These are phyloP conservation scores for Salicornia ramosissima DNA, from an alignment of 148 eudicot species.

Conservation along the genomic window DNA sequence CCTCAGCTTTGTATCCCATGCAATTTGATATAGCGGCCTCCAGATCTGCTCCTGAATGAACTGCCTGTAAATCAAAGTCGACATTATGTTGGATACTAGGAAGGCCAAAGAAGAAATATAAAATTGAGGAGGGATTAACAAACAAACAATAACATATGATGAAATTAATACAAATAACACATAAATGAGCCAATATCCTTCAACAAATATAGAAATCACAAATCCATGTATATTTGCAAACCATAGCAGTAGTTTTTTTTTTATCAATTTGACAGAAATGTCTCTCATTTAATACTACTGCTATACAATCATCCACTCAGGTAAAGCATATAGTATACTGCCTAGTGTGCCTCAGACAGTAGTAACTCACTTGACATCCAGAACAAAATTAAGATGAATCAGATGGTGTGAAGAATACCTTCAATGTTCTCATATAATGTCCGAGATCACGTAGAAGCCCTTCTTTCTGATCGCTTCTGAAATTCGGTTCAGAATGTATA, in stretches of 20 bases:
- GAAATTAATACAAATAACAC: background rate
- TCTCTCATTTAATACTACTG: background rate
- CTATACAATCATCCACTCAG: no score
- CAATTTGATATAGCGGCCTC: conserved; percentile 85
- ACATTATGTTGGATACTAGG: background rate
- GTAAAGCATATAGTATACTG: background rate
- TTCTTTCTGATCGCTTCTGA: conserved; percentile 80
- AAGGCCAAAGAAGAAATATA: background rate
- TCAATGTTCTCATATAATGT: conserved; percentile 85
- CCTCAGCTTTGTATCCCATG: conserved; percentile 89
- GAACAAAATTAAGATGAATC: background rate
- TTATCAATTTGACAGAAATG: background rate
- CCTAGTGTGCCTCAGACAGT: background rate
- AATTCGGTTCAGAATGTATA: conserved; percentile 83
- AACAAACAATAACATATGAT: background rate
- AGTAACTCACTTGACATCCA: background rate
- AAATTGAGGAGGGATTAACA: background rate
- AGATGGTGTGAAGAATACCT: conserved; percentile 41
- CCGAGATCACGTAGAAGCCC: conserved; percentile 94
- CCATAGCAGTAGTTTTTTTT: background rate
- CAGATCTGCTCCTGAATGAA: conserved; percentile 99
- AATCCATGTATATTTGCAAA: background rate
- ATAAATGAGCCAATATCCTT: background rate
- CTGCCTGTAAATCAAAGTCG: conserved; percentile 57
- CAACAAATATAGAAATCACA: background rate